Evolutionary conservation across 2,329 filamentous ascomycete species (phyloP).

Genomic region (Nectriaceae sp.): DNA sequence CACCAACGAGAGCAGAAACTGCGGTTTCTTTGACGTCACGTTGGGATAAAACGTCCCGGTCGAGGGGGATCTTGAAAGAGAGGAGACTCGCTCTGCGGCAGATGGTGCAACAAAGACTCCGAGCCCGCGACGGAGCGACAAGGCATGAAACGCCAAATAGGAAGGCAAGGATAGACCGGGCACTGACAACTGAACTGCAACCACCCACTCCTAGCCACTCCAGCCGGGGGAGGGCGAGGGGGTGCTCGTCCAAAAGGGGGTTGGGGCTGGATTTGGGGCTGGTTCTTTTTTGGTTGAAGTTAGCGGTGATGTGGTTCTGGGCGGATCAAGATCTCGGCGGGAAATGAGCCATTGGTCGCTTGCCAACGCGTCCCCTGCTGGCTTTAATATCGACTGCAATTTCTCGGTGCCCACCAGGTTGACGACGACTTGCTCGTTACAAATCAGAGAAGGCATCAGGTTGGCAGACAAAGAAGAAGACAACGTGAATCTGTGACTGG

Average conservation of each 20-base stretch:
- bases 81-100: background rate
- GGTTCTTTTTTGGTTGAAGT: conserved; percentile 2
- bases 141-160: conserved; percentile 1
- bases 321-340: conserved; percentile 16
- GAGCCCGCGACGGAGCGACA: background rate
- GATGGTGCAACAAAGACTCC: background rate
- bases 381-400: conserved; percentile 27
- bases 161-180: background rate
- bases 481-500: too few species aligned
- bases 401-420: conserved; percentile 27
- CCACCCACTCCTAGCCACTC: background rate
- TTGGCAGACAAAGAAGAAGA: background rate
- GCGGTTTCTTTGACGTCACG: too few species aligned
- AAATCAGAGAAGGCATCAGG: background rate
- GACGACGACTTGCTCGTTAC: conserved; percentile 9
- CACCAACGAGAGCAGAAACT: background rate
- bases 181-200: background rate
- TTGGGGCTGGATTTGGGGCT: conserved; percentile 18
- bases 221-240: conserved; percentile 8
- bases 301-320: conserved; percentile 2
- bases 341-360: conserved; percentile 26
- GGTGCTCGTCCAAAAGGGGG: conserved; percentile 25
- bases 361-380: conserved; percentile 23
- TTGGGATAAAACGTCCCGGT: too few species aligned
- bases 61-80: background rate